A percentile compares a stretch with the other conserved stretches of the same genome.
phyloP scores from a whole-genome alignment of 23 red algal genomes.

The Pyropia haitanensis region DNA sequence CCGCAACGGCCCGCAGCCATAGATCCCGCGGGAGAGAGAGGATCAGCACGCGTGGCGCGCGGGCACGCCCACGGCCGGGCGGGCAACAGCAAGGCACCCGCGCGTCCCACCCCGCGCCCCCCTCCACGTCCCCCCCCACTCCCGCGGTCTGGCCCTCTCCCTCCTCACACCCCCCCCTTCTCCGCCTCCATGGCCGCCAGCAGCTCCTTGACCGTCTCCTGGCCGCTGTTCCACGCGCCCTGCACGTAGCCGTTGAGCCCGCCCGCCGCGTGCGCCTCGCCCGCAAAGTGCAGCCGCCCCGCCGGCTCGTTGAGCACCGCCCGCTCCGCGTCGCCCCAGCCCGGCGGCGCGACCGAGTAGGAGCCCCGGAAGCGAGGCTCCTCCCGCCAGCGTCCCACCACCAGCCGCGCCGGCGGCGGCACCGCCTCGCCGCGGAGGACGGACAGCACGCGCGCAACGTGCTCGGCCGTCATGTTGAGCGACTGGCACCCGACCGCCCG shows the following conservation, averaged over 20 bases:
- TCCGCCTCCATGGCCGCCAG: background rate
- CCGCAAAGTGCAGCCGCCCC: slow-evolving; percentile 14
- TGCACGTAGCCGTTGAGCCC: slow-evolving; percentile 31
- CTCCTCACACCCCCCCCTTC: too few relatives aligned
- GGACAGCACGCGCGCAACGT: background rate
- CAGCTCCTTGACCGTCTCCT: background rate
- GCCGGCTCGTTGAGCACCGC: slow-evolving; percentile 10
- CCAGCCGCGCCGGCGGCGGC: background rate
- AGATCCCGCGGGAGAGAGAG: too few relatives aligned
- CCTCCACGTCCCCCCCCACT: too few relatives aligned
- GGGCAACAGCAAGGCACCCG: too few relatives aligned
- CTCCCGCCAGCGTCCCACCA: slow-evolving; percentile 1
- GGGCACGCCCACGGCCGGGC: too few relatives aligned
- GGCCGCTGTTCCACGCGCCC: slow-evolving; percentile 11
- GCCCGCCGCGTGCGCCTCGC: slow-evolving; percentile 16
- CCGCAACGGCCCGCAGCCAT: too few relatives aligned
- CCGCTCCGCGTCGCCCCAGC: slow-evolving; percentile 2
- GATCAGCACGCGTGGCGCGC: too few relatives aligned
- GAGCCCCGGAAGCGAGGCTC: slow-evolving; percentile 12
- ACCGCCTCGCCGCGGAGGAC: background rate
- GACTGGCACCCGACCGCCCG: slow-evolving; percentile 10
- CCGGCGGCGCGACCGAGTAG: slow-evolving; percentile 7
- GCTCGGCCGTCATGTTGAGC: background rate
- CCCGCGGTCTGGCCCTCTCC: too few relatives aligned
- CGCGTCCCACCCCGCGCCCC: too few relatives aligned